Conservation (phyloP, 192 early-diverging fungal genomes). For the Phycomyces blakesleeanus region DNA sequence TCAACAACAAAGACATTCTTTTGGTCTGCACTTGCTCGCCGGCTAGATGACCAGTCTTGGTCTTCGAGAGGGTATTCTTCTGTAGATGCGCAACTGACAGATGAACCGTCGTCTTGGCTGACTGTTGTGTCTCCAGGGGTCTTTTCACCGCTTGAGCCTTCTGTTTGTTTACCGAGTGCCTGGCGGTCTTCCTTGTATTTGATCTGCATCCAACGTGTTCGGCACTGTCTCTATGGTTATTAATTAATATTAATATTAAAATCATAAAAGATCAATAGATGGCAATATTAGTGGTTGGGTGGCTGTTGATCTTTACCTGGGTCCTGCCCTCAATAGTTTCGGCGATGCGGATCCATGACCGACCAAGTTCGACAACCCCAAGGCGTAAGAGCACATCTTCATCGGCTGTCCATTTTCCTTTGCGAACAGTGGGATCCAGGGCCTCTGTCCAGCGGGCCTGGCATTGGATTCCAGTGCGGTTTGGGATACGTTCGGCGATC, state of each 20-base stretch:
- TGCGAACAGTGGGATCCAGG: slow-evolving; percentile 49
- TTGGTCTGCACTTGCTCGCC: not conserved
- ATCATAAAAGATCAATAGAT: not conserved
- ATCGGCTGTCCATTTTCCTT: slow-evolving; percentile 47
- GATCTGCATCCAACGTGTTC: slow-evolving; percentile 59
- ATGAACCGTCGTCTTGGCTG: slow-evolving; percentile 11
- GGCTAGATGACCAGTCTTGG: not conserved
- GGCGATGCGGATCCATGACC: slow-evolving; percentile 59
- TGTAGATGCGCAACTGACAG: slow-evolving; percentile 17
- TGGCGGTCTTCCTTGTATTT: slow-evolving; percentile 37
- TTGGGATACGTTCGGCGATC: slow-evolving; percentile 44
- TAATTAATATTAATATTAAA: slow-evolving; percentile 3
- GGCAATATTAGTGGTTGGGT: too few species aligned
- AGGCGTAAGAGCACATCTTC: slow-evolving; percentile 54
- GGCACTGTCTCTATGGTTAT: slow-evolving; percentile 45
- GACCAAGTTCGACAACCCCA: slow-evolving; percentile 40
- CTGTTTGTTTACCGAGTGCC: slow-evolving; percentile 5
- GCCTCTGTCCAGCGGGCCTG: slow-evolving; percentile 62
- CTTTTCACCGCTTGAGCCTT: not conserved
- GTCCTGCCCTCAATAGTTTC: slow-evolving; percentile 54
- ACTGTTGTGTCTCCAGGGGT: not conserved
- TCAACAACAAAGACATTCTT: slow-evolving; percentile 13
- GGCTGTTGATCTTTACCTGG: slow-evolving; percentile 36
- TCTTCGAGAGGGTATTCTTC: slow-evolving; percentile 15
- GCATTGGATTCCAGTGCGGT: slow-evolving; percentile 55